Conservation (phyloP, 345 rosid genomes). For the Gossypium turneri region DNA sequence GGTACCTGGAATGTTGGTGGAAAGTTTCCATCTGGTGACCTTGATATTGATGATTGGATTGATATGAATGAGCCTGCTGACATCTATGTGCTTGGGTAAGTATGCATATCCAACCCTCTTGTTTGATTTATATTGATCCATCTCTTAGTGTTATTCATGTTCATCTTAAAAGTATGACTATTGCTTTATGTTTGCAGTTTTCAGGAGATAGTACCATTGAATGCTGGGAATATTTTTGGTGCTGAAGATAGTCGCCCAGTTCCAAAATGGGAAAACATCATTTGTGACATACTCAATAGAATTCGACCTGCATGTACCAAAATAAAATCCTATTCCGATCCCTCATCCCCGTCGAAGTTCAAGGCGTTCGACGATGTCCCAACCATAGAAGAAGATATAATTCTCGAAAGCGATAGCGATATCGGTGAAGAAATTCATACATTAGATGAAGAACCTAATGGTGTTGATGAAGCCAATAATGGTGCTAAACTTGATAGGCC, state of each 20-base stretch:
- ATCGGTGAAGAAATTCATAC: constrained; percentile 75
- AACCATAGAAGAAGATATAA: constrained; percentile 64
- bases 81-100: constrained; percentile 26
- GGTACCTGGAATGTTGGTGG: constrained; percentile 98
- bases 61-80: constrained; percentile 72
- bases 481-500: constrained; percentile 25
- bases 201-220: constrained; percentile 92
- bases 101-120: not conserved
- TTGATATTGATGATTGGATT: constrained; percentile 87
- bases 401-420: constrained; percentile 67
- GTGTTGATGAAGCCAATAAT: constrained; percentile 5
- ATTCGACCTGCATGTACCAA: constrained; percentile 36
- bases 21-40: constrained; percentile 69
- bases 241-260: constrained; percentile 83
- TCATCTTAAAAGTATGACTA: not conserved
- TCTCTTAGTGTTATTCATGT: not conserved
- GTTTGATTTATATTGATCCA: too few relatives aligned
- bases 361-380: constrained; percentile 56
- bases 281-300: constrained; percentile 65
- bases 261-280: constrained; percentile 75
- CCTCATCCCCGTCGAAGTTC: constrained; percentile 81
- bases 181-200: constrained; percentile 39
- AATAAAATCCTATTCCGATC: constrained; percentile 76
- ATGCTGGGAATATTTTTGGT: constrained; percentile 90
- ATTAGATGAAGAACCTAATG: not conserved